Percentiles rank a stretch among this genome's conserved stretches.
phyloP scores from a whole-genome alignment of 2,329 filamentous ascomycete genomes.

The Fusarium poae region DNA sequence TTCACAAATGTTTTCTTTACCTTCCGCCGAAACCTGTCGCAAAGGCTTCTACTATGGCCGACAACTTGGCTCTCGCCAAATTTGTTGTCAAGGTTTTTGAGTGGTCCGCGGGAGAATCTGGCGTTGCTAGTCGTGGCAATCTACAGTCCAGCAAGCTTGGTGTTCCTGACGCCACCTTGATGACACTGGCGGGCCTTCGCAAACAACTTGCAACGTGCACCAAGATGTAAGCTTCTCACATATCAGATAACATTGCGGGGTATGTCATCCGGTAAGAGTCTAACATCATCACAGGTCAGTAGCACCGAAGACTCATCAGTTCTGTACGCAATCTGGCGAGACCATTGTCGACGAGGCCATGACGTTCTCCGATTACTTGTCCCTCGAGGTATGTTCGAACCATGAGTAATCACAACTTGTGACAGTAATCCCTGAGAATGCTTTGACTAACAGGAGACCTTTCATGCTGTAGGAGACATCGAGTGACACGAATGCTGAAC shows the following conservation, averaged over 20 bases:
- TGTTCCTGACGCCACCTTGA: neutral
- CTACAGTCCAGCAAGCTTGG: neutral
- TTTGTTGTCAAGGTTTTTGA: neutral
- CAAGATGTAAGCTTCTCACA: neutral
- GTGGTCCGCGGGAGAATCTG: neutral
- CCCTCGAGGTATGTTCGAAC: neutral
- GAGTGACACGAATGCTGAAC: neutral
- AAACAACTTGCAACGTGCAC: neutral
- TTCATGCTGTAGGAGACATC: neutral
- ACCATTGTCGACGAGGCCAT: neutral
- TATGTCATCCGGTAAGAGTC: neutral
- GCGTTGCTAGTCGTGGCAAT: neutral
- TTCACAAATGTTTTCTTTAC: neutral
- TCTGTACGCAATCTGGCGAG: neutral
- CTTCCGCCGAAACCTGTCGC: neutral
- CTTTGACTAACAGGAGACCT: neutral
- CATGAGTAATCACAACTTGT: neutral
- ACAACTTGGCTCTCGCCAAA: neutral
- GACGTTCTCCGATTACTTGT: neutral
- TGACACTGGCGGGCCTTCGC: neutral
- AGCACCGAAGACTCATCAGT: neutral
- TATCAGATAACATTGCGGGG: neutral
- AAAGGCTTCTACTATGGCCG: neutral
- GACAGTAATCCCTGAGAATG: neutral
- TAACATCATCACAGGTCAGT: neutral